Evolutionary conservation across 768 basidiomycete genomes (phyloP), one percentile per base, ranked within the genome.

Genomic region (Rhodotorula babjevae): DNA sequence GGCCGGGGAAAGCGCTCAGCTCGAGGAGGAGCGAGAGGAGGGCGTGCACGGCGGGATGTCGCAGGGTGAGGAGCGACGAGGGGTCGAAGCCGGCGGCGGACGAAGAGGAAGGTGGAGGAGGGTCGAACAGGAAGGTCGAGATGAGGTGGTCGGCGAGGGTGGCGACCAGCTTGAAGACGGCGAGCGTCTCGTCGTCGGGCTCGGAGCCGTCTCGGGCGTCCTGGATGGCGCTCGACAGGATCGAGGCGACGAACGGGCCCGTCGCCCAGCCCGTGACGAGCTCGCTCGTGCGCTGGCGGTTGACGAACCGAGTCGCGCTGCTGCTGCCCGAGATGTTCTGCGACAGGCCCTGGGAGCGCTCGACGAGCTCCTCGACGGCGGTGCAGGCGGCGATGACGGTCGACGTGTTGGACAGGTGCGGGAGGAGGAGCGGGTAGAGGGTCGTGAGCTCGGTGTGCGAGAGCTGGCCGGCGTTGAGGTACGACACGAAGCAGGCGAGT

Each of bases 361-460:
- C 78, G 12, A 79, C 40, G 31, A 79, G 65, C 55, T 79, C 78
- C 25, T 77, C 75, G 27, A 73, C n/a, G 57, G 77, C 77, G 4
- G 61, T 42, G 40, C 68, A 72, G 0, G 74, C 77, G 5, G 55
- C 47, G 29, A 69, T 44, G 60, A 65, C 46, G 4, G 75, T 73
- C 7, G 50, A 56, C 10, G 70, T 42, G 29, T 67, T 61, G 23
- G 75, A 59, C 21, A 79, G 56, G 57, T 66, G 77, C 9, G 60
- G 62, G 56, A 79, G 69, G 44, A 79, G 33, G 61, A 76, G 75
- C 19, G 78, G 77, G 67, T 77, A 79, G 3, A 79, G 58, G 14
- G 56, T 61, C 40, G 68, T 61, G 46, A 79, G 72, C 4, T 70
- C 70, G 44, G 61, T 15, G 50, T 67, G 70, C 15, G 73, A 69